Conservation (phyloP, 441 rosid genomes). For the Euphorbia schlechtendalii region DNA sequence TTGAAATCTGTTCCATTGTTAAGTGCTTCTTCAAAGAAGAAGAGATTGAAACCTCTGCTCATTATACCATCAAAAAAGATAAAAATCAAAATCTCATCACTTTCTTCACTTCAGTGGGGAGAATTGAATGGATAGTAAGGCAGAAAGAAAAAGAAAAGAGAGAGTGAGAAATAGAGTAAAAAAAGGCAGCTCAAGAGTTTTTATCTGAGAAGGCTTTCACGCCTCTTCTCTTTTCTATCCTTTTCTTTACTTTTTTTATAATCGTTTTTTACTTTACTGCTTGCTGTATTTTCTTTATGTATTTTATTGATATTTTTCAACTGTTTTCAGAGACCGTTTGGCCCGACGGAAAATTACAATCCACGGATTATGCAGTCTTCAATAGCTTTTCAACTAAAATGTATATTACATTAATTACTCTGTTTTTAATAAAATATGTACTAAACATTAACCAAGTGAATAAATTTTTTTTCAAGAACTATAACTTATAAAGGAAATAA, state of each 20-base stretch:
- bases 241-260: too few relatives aligned
- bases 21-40: conserved; percentile 41
- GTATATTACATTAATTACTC: too few relatives aligned
- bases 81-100: conserved; percentile 1
- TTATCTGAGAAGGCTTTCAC: conserved; percentile 39
- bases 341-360: conserved; percentile 1
- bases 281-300: too few relatives aligned
- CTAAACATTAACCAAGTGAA: too few relatives aligned
- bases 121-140: too few relatives aligned
- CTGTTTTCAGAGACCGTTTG: conserved; percentile 11
- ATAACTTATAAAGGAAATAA: too few relatives aligned
- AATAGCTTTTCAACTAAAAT: too few relatives aligned
- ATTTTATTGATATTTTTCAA: conserved; percentile 5
- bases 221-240: conserved; percentile 35
- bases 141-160: neutral
- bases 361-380: neutral
- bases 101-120: too few relatives aligned
- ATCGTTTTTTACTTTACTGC: too few relatives aligned
- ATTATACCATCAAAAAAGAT: conserved; percentile 41
- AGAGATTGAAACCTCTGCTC: conserved; percentile 43
- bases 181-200: conserved; percentile 35
- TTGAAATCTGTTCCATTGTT: conserved; percentile 36
- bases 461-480: too few relatives aligned
- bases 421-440: too few relatives aligned
- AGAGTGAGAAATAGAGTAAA: neutral